Percentiles rank a stretch among this genome's conserved stretches.
Evolutionary conservation across 2,329 filamentous ascomycete species (phyloP).

Genomic region (Tolypocladium amazonense): DNA sequence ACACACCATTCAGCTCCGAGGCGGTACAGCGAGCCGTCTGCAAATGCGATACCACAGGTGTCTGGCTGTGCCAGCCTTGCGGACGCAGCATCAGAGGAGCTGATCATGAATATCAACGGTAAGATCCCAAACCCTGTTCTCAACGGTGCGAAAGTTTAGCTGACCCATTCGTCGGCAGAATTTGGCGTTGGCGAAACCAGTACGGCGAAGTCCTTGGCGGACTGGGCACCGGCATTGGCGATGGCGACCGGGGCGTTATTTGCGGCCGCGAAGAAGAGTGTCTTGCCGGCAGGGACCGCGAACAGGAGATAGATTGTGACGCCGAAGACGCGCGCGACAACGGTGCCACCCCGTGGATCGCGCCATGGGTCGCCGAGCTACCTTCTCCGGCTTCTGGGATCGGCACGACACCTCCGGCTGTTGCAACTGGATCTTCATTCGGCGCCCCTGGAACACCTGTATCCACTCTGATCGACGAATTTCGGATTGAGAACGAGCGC

Average conservation of each 20-base stretch:
- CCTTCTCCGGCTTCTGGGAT: slow-evolving; percentile 10
- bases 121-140: slow-evolving; percentile 9
- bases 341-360: slow-evolving; percentile 7
- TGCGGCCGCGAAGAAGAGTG: slow-evolving; percentile 74
- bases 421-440: slow-evolving; percentile 5
- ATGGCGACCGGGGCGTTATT: slow-evolving; percentile 78
- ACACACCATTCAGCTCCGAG: slow-evolving; percentile 38
- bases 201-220: slow-evolving; percentile 75
- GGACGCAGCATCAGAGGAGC: slow-evolving; percentile 57
- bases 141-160: not conserved
- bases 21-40: slow-evolving; percentile 47
- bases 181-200: slow-evolving; percentile 83
- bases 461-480: slow-evolving; percentile 17
- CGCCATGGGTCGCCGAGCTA: slow-evolving; percentile 9
- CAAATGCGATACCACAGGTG: slow-evolving; percentile 40
- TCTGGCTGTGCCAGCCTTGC: slow-evolving; percentile 83
- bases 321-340: slow-evolving; percentile 57
- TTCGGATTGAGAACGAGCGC: slow-evolving; percentile 22
- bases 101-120: slow-evolving; percentile 50
- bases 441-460: slow-evolving; percentile 9
- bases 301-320: slow-evolving; percentile 78
- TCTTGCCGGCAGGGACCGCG: slow-evolving; percentile 64
- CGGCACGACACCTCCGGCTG: slow-evolving; percentile 6
- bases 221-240: slow-evolving; percentile 76
- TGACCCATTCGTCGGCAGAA: slow-evolving; percentile 27